Evolutionary conservation across 768 basidiomycete genomes (phyloP).

Genomic region (Artomyces pyxidatus): DNA sequence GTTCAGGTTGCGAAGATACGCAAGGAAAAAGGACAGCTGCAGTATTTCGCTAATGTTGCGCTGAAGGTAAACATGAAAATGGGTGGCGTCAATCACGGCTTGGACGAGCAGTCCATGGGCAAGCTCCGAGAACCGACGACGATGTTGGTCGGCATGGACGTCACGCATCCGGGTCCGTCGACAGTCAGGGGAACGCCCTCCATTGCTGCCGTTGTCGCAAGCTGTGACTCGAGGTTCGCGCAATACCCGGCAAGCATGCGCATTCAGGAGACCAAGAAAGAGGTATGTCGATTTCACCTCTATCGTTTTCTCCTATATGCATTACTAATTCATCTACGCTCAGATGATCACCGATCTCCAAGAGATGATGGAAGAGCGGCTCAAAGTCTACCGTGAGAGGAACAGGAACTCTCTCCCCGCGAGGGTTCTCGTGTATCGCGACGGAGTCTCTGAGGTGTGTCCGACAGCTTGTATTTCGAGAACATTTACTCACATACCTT

Average conservation of each 20-base stretch:
- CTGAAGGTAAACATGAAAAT: constrained; percentile 50
- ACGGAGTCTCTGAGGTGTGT: constrained; percentile 73
- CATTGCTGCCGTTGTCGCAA: constrained; percentile 48
- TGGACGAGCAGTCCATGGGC: constrained; percentile 29
- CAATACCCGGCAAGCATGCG: constrained; percentile 44
- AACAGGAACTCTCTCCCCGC: constrained; percentile 31
- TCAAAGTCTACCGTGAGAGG: constrained; percentile 31
- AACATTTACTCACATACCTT: background rate
- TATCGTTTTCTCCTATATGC: too few relatives aligned
- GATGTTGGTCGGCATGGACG: constrained; percentile 53
- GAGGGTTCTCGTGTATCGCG: constrained; percentile 49
- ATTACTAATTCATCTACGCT: background rate
- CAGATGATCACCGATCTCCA: constrained; percentile 43
- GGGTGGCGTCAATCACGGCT: constrained; percentile 43
- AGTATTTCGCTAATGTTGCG: constrained; percentile 49
- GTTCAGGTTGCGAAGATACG: constrained; percentile 66
- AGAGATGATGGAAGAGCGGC: constrained; percentile 40
- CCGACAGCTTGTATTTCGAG: background rate
- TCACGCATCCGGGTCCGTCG: constrained; percentile 74
- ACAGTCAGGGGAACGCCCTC: constrained; percentile 50
- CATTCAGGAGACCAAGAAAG: constrained; percentile 56
- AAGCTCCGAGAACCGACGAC: constrained; percentile 36
- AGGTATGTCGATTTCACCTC: constrained; percentile 35
- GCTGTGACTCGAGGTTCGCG: constrained; percentile 33
- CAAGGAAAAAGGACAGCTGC: constrained; percentile 48